Percentiles rank a stretch among this genome's conserved stretches.
These are phyloP conservation scores for Lasiosphaeris hirsuta DNA, from an alignment of 495 filamentous ascomycete species.

Conservation along the genomic window DNA sequence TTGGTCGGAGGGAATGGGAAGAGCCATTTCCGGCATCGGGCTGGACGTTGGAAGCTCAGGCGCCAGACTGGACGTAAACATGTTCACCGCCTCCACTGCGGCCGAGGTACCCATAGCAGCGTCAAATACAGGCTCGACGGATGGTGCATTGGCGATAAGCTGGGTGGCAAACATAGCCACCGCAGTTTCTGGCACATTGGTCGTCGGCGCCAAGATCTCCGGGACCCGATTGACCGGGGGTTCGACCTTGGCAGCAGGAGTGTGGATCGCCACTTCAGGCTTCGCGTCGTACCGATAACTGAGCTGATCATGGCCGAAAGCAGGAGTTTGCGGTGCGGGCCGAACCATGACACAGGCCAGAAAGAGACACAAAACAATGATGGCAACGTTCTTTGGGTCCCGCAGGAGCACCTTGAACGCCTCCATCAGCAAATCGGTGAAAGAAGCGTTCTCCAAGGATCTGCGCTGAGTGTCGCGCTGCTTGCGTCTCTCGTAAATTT, in stretches of 20 bases:
- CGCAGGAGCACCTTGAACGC: slow-evolving; percentile 63
- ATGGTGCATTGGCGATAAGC: not conserved
- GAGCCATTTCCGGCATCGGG: too few species aligned
- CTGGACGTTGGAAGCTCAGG: too few species aligned
- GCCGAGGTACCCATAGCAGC: not conserved
- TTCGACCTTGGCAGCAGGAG: not conserved
- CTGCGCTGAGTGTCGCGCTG: slow-evolving; percentile 11
- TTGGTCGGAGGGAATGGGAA: too few species aligned
- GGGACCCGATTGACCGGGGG: not conserved
- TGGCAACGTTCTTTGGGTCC: slow-evolving; percentile 69
- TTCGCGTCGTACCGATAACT: slow-evolving; percentile 6
- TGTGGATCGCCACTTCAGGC: not conserved
- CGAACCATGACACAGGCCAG: slow-evolving; percentile 50
- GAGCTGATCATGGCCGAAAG: slow-evolving; percentile 11
- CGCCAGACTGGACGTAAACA: too few species aligned
- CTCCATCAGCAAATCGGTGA: slow-evolving; percentile 62
- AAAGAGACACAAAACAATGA: slow-evolving; percentile 59
- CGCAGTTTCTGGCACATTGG: not conserved
- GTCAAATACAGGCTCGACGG: not conserved
- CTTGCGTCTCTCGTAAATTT: slow-evolving; percentile 19
- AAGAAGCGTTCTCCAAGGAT: slow-evolving; percentile 36
- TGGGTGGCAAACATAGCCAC: not conserved
- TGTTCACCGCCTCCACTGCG: not conserved
- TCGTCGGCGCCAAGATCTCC: not conserved
- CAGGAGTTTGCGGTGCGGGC: slow-evolving; percentile 8